Evolutionary conservation across 1,139 yeast genomes (phyloP).

Genomic region (Hyphopichia wangnamkhiaoensis): DNA sequence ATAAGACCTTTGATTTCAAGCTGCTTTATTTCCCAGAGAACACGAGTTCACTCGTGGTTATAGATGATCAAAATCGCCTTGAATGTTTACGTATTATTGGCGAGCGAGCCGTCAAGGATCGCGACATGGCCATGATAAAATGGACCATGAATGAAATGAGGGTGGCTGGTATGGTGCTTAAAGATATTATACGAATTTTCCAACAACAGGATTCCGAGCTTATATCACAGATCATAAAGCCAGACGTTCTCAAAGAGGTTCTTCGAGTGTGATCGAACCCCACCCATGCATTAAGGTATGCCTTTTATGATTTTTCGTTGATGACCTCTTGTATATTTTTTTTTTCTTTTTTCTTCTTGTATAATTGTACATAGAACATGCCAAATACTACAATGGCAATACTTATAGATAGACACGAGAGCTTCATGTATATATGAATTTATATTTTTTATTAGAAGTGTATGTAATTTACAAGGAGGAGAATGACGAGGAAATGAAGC

Average conservation of each 20-base stretch:
- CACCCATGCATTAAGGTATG: no score
- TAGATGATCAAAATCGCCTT: conserved; percentile 2
- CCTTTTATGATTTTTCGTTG: no score
- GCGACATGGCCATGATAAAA: conserved; percentile 22
- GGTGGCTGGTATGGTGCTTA: conserved; percentile 26
- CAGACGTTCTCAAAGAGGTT: conserved; percentile 1
- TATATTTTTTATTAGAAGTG: not conserved
- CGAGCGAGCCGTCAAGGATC: conserved; percentile 21
- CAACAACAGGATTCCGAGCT: conserved; percentile 9
- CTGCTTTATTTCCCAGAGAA: not conserved
- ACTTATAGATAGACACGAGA: no score
- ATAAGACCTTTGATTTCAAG: conserved; percentile 1
- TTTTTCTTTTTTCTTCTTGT: no score
- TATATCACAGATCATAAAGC: conserved; percentile 9
- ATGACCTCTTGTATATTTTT: not conserved
- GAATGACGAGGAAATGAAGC: not conserved
- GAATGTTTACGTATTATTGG: conserved; percentile 19
- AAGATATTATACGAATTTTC: conserved; percentile 19
- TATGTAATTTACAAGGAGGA: conserved; percentile 1
- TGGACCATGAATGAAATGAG: conserved; percentile 41
- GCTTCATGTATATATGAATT: no score
- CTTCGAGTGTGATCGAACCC: not conserved
- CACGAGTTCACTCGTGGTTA: not conserved
- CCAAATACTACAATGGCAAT: no score
- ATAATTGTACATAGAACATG: no score